Conservation (phyloP, 139 green algal genomes). For the Gonium pectorale region DNA sequence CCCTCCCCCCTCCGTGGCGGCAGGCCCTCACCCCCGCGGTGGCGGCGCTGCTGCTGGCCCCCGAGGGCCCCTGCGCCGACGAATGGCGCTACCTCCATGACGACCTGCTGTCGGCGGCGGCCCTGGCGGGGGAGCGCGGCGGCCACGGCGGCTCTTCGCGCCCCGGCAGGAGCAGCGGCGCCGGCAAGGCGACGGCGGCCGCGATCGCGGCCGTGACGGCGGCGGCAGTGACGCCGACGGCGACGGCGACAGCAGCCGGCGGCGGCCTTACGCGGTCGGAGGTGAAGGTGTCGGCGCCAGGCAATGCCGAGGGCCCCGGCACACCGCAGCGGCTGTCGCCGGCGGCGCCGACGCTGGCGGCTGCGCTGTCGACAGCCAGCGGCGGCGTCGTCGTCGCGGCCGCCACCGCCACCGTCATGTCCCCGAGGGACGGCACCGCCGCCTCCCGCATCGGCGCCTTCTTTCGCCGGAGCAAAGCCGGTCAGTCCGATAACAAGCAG, state of each 20-base stretch:
- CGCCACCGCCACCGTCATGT: too few species aligned
- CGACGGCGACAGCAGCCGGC: neutral
- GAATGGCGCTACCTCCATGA: slow-evolving; percentile 19
- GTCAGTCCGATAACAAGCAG: too few species aligned
- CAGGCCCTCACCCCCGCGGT: slow-evolving; percentile 14
- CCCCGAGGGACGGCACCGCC: too few species aligned
- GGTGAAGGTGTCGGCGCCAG: too few species aligned
- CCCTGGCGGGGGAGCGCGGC: neutral
- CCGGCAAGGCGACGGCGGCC: neutral
- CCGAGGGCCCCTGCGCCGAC: neutral
- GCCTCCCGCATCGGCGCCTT: neutral
- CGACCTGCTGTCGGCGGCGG: neutral
- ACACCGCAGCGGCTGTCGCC: too few species aligned
- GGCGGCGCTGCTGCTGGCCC: slow-evolving; percentile 2
- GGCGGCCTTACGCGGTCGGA: too few species aligned
- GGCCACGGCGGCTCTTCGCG: neutral
- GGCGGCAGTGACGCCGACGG: neutral
- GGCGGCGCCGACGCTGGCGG: too few species aligned
- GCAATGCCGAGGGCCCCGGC: too few species aligned
- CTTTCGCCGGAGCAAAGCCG: too few species aligned
- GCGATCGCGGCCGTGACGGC: neutral
- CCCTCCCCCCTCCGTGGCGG: neutral
- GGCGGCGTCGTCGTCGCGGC: too few species aligned
- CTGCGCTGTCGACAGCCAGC: too few species aligned
- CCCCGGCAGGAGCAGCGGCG: too few species aligned